phyloP scores from a whole-genome alignment of 352 stramenopile genomes.

The Globisporangium rhizosaccharum region DNA sequence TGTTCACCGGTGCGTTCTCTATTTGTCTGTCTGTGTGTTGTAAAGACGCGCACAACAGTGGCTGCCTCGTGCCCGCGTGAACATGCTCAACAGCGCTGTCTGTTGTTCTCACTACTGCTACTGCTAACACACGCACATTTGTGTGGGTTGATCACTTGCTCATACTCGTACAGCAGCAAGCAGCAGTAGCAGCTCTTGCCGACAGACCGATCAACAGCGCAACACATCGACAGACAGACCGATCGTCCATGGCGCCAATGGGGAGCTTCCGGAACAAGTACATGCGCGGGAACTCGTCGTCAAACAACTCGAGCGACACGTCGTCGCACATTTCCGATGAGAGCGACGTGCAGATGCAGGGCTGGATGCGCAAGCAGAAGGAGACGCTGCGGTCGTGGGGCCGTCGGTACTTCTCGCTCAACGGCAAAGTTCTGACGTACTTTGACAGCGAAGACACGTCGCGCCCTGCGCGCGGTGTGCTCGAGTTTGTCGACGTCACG shows the following conservation, averaged over 20 bases:
- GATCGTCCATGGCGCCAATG: constrained; percentile 34
- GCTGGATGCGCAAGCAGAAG: constrained; percentile 85
- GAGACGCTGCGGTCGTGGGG: constrained; percentile 66
- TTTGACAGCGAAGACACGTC: constrained; percentile 77
- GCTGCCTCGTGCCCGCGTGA: no score
- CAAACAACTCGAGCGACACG: constrained; percentile 25
- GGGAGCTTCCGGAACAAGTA: constrained; percentile 45
- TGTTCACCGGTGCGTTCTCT: no score
- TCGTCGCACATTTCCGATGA: constrained; percentile 55
- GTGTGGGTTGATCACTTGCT: no score
- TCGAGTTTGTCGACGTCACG: constrained; percentile 69
- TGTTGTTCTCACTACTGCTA: no score
- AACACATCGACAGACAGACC: neutral
- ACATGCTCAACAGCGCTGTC: no score
- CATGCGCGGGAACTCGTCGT: constrained; percentile 59
- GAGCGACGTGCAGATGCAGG: constrained; percentile 73
- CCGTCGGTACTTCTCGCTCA: constrained; percentile 70
- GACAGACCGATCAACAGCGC: no score
- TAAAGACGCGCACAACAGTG: no score
- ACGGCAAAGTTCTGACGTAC: constrained; percentile 66
- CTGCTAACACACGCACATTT: no score
- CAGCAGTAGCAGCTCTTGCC: no score
- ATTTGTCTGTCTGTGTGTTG: no score
- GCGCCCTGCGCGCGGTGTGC: constrained; percentile 45
- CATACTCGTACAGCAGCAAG: no score